Evolutionary conservation across 306 rosid species (phyloP), one percentile per base, ranked within the genome.

Genomic region (Ammopiptanthus mongolicus): DNA sequence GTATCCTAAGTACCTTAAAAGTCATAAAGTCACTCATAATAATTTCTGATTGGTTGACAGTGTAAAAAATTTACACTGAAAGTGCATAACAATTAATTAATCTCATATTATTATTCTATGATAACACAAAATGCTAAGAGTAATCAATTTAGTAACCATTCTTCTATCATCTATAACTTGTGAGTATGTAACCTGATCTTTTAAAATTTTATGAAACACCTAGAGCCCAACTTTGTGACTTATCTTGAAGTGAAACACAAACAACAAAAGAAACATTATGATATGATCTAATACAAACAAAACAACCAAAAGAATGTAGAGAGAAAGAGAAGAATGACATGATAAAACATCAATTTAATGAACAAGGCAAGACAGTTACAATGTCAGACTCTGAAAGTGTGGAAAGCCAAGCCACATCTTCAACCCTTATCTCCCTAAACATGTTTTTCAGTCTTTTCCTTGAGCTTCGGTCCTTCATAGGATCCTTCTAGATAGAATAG

Each of bases 381-480:
- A 93, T 85, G 86, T 90, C 94, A 8, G 91, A 83, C 65, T 87
- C 88, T 2, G 90, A 88, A 76, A 93, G 90, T 52, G 96, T 86
- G 78, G 90, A 87, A 67, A 92, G 89, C 97, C 98, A 90, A 46
- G 36, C 75, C 55, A 86, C 78, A 84, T 90, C 90, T 80, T 87
- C 88, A 74, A 80, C 46, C 39, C 75, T 76, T 39, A 58, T 80
- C 39, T 34, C 42, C 37, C 63, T 67, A 39, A 3, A 41, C 3
- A 25, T n/a, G 42, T 69, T 69, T 41, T 80, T 77, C 58, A 68
- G 55, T 48, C 62, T 55, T 8, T 28, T 37, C 52, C 56, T 41
- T 5, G 1, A 10, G 78, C 12, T 10, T 42, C 6, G 3, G 18
- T 22, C 17, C 65, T 60, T 47, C 79, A 74, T 22, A 29, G 44